Base-by-base conservation (phyloP, 1,139 yeast genomes). In the Candida sp. region DNA sequence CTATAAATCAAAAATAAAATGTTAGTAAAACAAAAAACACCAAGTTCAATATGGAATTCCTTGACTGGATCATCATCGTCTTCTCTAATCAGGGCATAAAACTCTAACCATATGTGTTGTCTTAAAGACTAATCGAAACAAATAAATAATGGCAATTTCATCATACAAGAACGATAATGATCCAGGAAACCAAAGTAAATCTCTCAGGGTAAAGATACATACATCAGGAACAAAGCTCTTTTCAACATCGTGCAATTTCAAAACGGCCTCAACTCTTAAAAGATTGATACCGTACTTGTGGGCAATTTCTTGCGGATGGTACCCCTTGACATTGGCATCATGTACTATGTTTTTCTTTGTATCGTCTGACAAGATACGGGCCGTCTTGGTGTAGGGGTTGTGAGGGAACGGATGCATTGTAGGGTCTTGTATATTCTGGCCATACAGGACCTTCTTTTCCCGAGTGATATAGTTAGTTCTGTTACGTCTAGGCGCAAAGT, bases 251-350 rank as follows among this genome's bases (percentile, higher is more conserved):
- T 81, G 76, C 58, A 94, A 79, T 66, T 83, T 85, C 30, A 90
- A 75, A 55, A 93, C 78, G 17, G 98, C 98, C 64, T 92, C 97
- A 32, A 94, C 80, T 67, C 98, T 82, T 50, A 92, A 90, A 57
- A 92, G 82, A 63, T 90, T 89, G 54, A 94, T 76, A 5, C 96
- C 94, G 62, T 86, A 87, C 62, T 83, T 84, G 58, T 88, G 84
- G 12, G 98, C 94, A 49, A 90, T 85, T 60, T 86, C 88, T 67
- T 90, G 96, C 34, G 85, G 73, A 47, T 87, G 80, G 46, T 78
- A 62, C 35, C 84, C 83, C 37, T 81, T 78, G 40, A 72, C 74
- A 30, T 72, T 74, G 51, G 85, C 77, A 50, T 85, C 93, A 46
- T 76, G 72, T 51, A 83, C 78, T 44, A 94, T 88, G 46, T 78